Conservation (phyloP, 2,329 filamentous ascomycete species). For the Fusarium sp. region DNA sequence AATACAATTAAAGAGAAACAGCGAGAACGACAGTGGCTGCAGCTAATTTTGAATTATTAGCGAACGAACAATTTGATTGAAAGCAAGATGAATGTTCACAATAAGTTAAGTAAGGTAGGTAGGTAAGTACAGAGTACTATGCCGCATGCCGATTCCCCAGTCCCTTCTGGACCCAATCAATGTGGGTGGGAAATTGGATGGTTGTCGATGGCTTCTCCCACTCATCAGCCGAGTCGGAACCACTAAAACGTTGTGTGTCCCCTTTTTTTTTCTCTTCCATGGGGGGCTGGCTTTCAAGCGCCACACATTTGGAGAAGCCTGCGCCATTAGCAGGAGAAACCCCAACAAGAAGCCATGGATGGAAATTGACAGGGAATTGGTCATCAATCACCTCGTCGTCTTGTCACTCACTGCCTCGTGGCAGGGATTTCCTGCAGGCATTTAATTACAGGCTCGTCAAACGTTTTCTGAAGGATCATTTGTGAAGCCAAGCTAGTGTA, state of each 20-base stretch:
- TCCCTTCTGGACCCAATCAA: conserved; percentile 34
- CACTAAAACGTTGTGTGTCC: conserved; percentile 37
- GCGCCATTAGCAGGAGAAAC: neutral
- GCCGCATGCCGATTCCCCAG: conserved; percentile 30
- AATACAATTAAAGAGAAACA: conserved; percentile 8
- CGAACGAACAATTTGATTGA: conserved; percentile 3
- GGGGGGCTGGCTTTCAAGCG: conserved; percentile 16
- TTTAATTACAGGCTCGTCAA: conserved; percentile 27
- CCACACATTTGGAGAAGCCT: conserved; percentile 29
- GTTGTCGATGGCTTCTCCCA: conserved; percentile 42
- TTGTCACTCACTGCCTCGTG: neutral
- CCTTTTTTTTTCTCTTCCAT: conserved; percentile 32
- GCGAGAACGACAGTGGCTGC: conserved; percentile 6
- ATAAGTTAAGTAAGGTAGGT: neutral
- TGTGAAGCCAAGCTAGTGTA: neutral
- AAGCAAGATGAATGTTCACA: conserved; percentile 2
- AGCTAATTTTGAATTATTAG: neutral
- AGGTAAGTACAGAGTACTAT: neutral
- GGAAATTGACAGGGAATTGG: conserved; percentile 3
- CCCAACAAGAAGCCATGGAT: conserved; percentile 9
- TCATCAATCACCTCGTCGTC: conserved; percentile 21
- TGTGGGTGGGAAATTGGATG: conserved; percentile 40
- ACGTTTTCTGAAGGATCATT: conserved; percentile 1
- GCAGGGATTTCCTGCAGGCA: conserved; percentile 17
- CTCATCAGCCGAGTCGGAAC: conserved; percentile 36